Conservation (phyloP, 352 stramenopile genomes). For the Globisporangium ultimum region DNA sequence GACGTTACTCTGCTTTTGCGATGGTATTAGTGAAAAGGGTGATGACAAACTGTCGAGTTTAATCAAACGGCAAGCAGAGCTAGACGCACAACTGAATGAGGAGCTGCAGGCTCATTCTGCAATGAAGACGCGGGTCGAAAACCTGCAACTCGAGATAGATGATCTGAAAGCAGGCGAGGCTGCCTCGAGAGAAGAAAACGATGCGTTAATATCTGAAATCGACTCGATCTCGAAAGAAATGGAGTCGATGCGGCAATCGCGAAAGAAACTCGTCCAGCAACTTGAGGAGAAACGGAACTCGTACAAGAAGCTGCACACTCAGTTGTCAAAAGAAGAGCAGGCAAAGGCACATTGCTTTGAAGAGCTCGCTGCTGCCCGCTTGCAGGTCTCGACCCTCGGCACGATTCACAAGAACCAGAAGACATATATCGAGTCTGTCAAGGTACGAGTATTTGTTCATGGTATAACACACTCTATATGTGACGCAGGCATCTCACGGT, state of each 20-base stretch:
- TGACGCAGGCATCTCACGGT: not conserved
- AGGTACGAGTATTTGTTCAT: conserved; percentile 26
- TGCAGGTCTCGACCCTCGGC: conserved; percentile 71
- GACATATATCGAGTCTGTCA: conserved; percentile 52
- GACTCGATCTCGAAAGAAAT: conserved; percentile 61
- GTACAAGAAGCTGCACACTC: conserved; percentile 67
- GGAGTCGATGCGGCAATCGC: conserved; percentile 49
- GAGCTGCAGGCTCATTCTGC: conserved; percentile 26
- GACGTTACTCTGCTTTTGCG: not conserved
- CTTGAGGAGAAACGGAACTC: conserved; percentile 77
- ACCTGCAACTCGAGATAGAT: conserved; percentile 34
- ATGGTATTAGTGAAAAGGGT: conserved; percentile 22
- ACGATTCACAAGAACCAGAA: conserved; percentile 82
- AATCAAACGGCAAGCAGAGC: conserved; percentile 28
- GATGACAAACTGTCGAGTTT: conserved; percentile 29
- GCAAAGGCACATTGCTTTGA: conserved; percentile 72
- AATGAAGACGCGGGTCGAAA: conserved; percentile 30
- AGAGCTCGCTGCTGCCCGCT: conserved; percentile 59
- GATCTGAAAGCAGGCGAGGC: conserved; percentile 47
- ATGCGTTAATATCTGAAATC: conserved; percentile 70
- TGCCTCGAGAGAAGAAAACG: conserved; percentile 68
- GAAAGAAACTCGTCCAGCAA: conserved; percentile 76
- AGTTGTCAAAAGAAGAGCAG: conserved; percentile 65
- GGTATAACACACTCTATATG: not conserved
- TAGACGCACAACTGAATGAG: conserved; percentile 29